These are phyloP conservation scores for Nemania serpens DNA, from an alignment of 2,329 filamentous ascomycete species.

Conservation along the genomic window DNA sequence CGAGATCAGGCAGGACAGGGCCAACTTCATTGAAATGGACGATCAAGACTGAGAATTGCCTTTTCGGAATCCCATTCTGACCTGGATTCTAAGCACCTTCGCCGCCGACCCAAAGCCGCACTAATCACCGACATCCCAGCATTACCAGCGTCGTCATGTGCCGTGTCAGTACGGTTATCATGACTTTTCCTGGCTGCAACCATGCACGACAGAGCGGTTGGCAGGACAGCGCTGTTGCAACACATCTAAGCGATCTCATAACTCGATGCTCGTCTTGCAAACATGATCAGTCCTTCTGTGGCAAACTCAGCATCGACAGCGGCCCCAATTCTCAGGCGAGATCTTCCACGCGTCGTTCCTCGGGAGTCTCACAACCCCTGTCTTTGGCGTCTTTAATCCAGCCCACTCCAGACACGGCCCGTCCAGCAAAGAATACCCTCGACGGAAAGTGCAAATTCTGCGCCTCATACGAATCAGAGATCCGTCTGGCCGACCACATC, in stretches of 20 bases:
- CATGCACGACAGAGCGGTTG: constrained; percentile 31
- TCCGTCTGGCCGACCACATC: constrained; percentile 29
- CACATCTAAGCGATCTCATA: constrained; percentile 26
- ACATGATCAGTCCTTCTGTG: constrained; percentile 21
- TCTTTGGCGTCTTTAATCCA: constrained; percentile 28
- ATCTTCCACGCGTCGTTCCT: constrained; percentile 15
- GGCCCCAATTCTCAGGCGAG: constrained; percentile 9
- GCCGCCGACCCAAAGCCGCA: constrained; percentile 2
- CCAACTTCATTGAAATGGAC: constrained; percentile 24
- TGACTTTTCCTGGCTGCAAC: constrained; percentile 29
- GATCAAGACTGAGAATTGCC: constrained; percentile 6
- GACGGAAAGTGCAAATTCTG: constrained; percentile 33
- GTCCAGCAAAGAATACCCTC: constrained; percentile 15
- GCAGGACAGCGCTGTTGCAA: constrained; percentile 25
- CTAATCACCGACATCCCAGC: neutral
- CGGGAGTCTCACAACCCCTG: constrained; percentile 16
- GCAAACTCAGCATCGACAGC: constrained; percentile 25
- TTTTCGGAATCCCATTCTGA: constrained; percentile 8
- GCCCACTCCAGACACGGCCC: constrained; percentile 5
- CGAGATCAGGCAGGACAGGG: constrained; percentile 13
- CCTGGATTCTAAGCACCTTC: neutral
- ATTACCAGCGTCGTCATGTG: constrained; percentile 24
- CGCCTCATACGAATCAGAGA: constrained; percentile 28
- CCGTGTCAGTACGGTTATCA: constrained; percentile 29
- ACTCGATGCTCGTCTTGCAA: constrained; percentile 27